phyloP scores from a whole-genome alignment of 2,329 filamentous ascomycete genomes.

The Fusarium devonianum region DNA sequence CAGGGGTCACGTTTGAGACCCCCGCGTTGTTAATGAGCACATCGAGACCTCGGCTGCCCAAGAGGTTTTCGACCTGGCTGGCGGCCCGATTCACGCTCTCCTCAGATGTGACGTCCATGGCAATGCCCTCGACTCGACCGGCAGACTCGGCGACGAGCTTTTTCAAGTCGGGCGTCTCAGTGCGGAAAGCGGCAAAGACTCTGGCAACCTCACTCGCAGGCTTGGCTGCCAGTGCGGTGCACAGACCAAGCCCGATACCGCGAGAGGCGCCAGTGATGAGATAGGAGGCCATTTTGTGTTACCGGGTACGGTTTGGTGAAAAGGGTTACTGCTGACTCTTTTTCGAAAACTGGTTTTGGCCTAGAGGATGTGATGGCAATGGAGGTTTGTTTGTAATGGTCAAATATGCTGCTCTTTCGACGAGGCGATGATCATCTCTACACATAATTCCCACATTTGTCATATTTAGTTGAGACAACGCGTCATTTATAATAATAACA shows the following conservation, averaged over 20 bases:
- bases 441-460: no score
- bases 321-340: no score
- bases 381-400: no score
- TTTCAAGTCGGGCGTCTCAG: not conserved
- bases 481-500: no score
- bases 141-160: not conserved
- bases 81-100: constrained; percentile 46
- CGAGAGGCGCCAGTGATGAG: constrained; percentile 2
- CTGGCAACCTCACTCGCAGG: constrained; percentile 3
- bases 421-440: no score
- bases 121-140: constrained; percentile 41
- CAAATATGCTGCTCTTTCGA: no score
- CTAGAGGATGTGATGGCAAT: no score
- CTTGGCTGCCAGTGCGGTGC: constrained; percentile 1
- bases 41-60: constrained; percentile 52
- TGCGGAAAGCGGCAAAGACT: not conserved
- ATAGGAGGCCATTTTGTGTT: constrained; percentile 1
- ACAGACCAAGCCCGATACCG: constrained; percentile 1
- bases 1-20: not conserved
- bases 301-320: not conserved
- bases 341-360: no score
- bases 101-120: constrained; percentile 42
- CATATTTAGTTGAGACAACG: no score
- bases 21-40: constrained; percentile 56
- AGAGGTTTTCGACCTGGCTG: constrained; percentile 38